These are phyloP conservation scores for Fusarium sp. DNA, from an alignment of 2,329 filamentous ascomycete species.

Conservation along the genomic window DNA sequence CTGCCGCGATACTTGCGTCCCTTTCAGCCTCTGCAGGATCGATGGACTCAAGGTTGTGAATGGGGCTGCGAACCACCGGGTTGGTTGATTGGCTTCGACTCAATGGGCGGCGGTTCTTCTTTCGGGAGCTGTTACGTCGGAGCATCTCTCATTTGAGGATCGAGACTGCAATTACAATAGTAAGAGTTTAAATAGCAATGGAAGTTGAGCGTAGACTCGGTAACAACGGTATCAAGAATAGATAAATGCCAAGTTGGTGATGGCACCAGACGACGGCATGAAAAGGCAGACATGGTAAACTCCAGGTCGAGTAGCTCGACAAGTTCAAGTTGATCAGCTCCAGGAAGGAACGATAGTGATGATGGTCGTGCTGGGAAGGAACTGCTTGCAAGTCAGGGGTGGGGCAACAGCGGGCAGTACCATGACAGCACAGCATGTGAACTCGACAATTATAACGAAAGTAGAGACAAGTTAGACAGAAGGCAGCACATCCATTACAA, in stretches of 20 bases:
- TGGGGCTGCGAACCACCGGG: slow-evolving; percentile 59
- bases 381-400: slow-evolving; percentile 5
- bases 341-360: slow-evolving; percentile 3
- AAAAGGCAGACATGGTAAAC: background rate
- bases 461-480: background rate
- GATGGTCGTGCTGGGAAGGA: slow-evolving; percentile 16
- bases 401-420: background rate
- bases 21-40: slow-evolving; percentile 65
- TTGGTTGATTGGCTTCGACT: slow-evolving; percentile 69
- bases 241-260: slow-evolving; percentile 24
- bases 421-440: too few species aligned
- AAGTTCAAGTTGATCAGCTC: fast-evolving
- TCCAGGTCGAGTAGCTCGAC: background rate
- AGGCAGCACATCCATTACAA: background rate
- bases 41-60: slow-evolving; percentile 63
- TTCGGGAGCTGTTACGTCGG: slow-evolving; percentile 64
- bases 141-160: slow-evolving; percentile 58
- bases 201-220: slow-evolving; percentile 1
- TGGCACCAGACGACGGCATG: background rate
- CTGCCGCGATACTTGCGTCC: slow-evolving; percentile 75
- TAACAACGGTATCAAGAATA: slow-evolving; percentile 16
- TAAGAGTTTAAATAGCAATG: background rate
- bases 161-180: background rate
- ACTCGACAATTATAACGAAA: too few species aligned
- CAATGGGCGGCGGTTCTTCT: slow-evolving; percentile 59